Conservation (phyloP, 352 stramenopile species). For the Saprolegnia diclina region DNA sequence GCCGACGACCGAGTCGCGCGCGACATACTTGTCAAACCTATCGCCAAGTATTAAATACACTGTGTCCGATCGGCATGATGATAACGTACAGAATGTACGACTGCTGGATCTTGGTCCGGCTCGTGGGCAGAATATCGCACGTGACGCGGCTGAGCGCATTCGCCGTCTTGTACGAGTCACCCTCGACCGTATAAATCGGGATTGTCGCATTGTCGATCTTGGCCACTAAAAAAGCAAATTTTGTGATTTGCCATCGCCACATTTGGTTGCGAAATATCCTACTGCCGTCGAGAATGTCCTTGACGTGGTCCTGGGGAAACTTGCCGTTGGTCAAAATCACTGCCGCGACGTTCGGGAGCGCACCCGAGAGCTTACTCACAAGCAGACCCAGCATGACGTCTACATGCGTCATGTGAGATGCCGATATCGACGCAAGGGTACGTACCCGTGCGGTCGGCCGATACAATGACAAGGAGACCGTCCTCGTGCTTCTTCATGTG, state of each 20-base stretch:
- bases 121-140: conserved; percentile 64
- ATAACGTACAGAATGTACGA: conserved; percentile 39
- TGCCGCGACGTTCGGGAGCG: conserved; percentile 57
- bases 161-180: conserved; percentile 59
- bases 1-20: conserved; percentile 58
- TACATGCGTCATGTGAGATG: conserved; percentile 2
- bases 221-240: conserved; percentile 34
- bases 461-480: conserved; percentile 68
- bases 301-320: conserved; percentile 65
- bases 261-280: neutral
- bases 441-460: conserved; percentile 47
- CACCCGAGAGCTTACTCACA: conserved; percentile 55
- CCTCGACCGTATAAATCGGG: conserved; percentile 61
- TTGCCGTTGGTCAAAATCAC: conserved; percentile 74
- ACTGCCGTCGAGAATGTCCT: conserved; percentile 56
- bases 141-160: conserved; percentile 52
- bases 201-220: conserved; percentile 64
- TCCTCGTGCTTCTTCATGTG: conserved; percentile 78
- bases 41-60: neutral
- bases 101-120: conserved; percentile 59
- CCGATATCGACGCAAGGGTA: neutral
- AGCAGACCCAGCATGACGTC: conserved; percentile 68
- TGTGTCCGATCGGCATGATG: neutral
- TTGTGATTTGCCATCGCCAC: no score
- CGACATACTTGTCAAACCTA: conserved; percentile 55